Evolutionary conservation across 768 basidiomycete genomes (phyloP).

Genomic region (Pleurotus tuber-regium): DNA sequence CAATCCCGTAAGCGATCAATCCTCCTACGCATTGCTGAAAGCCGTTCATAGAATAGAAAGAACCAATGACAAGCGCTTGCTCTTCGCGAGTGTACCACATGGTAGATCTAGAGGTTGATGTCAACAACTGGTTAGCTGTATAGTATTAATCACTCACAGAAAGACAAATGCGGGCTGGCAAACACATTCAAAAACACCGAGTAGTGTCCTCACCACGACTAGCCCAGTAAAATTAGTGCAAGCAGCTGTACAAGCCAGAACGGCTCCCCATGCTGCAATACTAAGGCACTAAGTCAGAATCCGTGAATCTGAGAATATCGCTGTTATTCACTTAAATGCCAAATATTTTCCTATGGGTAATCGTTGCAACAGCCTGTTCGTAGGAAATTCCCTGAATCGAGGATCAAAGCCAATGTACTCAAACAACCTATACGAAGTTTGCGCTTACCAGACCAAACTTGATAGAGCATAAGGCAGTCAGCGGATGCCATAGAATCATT

Average conservation of each 20-base stretch:
- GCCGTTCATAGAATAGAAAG: constrained; percentile 46
- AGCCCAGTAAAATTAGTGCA: constrained; percentile 43
- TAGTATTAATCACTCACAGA: neutral
- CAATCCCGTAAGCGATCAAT: constrained; percentile 47
- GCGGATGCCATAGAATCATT: neutral
- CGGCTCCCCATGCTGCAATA: constrained; percentile 41
- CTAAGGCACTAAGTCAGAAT: constrained; percentile 14
- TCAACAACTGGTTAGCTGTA: neutral
- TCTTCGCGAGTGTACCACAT: constrained; percentile 55
- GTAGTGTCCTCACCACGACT: constrained; percentile 44
- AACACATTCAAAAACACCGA: constrained; percentile 46
- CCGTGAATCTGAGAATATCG: neutral
- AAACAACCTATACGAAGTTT: neutral
- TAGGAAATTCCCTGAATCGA: constrained; percentile 44
- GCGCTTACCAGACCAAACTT: constrained; percentile 5
- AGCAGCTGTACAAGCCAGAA: constrained; percentile 47
- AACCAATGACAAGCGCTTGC: constrained; percentile 43
- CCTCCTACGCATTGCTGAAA: constrained; percentile 49
- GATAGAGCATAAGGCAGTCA: too few species aligned
- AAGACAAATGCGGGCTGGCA: constrained; percentile 45
- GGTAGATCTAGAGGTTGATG: constrained; percentile 30
- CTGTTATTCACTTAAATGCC: constrained; percentile 33
- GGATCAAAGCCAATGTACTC: constrained; percentile 17
- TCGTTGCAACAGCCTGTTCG: constrained; percentile 45
- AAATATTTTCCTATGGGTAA: constrained; percentile 51